Percentiles rank a stretch among this genome's conserved stretches.
phyloP scores from a whole-genome alignment of 495 filamentous ascomycete species.

The Cetradonia linearis region DNA sequence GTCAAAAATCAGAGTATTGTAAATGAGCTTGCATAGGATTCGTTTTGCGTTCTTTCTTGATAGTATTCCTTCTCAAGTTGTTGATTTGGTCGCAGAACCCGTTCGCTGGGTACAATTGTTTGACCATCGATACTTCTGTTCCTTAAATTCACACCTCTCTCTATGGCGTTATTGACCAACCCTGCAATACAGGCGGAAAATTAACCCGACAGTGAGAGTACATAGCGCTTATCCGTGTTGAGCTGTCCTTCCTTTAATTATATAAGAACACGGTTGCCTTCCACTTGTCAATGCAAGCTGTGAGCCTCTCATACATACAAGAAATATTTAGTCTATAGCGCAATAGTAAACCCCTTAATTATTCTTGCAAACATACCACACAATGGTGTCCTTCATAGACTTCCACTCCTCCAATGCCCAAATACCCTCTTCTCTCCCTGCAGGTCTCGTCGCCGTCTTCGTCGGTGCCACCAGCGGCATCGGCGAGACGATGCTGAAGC shows the following conservation, averaged over 20 bases:
- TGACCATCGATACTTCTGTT: no score
- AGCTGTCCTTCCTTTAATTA: no score
- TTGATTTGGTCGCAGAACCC: no score
- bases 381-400: constrained; percentile 33
- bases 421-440: constrained; percentile 32
- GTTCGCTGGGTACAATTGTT: no score
- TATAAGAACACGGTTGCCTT: not conserved
- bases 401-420: constrained; percentile 33
- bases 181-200: not conserved
- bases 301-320: not conserved
- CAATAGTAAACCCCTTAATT: not conserved
- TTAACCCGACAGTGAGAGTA: not conserved
- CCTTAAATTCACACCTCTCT: no score
- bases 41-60: no score
- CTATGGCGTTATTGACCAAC: no score
- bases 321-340: not conserved
- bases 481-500: constrained; percentile 46
- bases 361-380: not conserved
- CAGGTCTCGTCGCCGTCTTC: constrained; percentile 35
- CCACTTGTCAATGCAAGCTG: not conserved
- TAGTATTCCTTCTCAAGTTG: no score
- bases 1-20: no score
- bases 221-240: not conserved
- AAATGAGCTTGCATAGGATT: no score
- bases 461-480: constrained; percentile 59